phyloP scores from a whole-genome alignment of 2,329 filamentous ascomycete species.

The Pseudopyrenochaeta lycopersici region DNA sequence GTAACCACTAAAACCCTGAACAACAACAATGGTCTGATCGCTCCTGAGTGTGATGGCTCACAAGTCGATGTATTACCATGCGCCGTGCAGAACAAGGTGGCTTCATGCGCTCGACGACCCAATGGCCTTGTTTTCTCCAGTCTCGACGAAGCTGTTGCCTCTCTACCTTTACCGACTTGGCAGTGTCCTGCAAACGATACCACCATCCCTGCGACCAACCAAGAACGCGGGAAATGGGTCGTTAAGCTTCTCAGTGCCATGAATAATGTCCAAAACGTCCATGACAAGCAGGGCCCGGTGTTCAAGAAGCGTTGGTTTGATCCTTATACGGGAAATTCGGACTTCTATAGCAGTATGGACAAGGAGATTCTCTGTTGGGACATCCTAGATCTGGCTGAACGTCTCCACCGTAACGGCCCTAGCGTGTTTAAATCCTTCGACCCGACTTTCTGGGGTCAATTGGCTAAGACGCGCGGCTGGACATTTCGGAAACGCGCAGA shows the following conservation, averaged over 20 bases:
- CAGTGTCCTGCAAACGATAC: slow-evolving; percentile 2
- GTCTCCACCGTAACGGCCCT: neutral
- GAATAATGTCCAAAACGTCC: slow-evolving; percentile 1
- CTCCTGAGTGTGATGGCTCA: neutral
- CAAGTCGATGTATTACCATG: neutral
- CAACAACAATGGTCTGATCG: neutral
- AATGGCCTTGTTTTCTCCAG: neutral
- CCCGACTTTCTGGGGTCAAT: neutral
- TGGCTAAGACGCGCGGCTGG: neutral
- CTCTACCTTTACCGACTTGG: slow-evolving; percentile 1
- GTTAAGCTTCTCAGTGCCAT: slow-evolving; percentile 6
- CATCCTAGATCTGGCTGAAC: neutral
- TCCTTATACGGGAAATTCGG: neutral
- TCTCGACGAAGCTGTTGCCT: neutral
- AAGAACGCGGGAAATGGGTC: slow-evolving; percentile 2
- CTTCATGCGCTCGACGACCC: neutral
- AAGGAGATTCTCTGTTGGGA: slow-evolving; percentile 8
- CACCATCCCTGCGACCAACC: slow-evolving; percentile 3
- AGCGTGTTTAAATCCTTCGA: neutral
- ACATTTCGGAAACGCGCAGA: slow-evolving; percentile 3
- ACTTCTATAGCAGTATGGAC: neutral
- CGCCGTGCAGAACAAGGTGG: neutral
- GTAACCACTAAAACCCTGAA: no score
- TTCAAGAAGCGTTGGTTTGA: slow-evolving; percentile 3
- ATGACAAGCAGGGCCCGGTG: neutral